A percentile compares a stretch with the other conserved stretches of the same genome.
phyloP scores from a whole-genome alignment of 2,329 filamentous ascomycete species.

The Phialophora tarda region DNA sequence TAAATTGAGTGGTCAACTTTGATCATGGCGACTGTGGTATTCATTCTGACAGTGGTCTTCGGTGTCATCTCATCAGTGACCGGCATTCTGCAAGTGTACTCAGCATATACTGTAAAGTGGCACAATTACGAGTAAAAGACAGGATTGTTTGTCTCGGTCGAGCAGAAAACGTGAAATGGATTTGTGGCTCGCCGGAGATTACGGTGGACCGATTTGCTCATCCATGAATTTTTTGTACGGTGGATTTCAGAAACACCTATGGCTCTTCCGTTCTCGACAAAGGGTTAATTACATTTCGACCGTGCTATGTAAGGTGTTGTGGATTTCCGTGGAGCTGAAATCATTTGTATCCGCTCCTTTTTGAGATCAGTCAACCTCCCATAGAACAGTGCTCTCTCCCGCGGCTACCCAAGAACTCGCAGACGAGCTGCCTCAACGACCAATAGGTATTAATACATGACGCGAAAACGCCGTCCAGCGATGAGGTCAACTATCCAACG shows the following conservation, averaged over 20 bases:
- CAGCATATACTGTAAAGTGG: neutral
- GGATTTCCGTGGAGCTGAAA: neutral
- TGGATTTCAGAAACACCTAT: too few species aligned
- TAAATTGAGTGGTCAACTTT: too few species aligned
- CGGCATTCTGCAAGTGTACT: neutral
- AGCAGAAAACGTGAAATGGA: neutral
- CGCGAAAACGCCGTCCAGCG: neutral
- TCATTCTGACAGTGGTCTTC: too few species aligned
- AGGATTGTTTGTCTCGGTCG: too few species aligned
- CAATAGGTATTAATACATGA: neutral
- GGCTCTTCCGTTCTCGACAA: too few species aligned
- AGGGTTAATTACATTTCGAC: too few species aligned
- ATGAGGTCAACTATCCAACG: constrained; percentile 20
- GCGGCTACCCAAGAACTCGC: neutral
- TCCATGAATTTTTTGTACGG: too few species aligned
- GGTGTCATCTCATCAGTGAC: too few species aligned
- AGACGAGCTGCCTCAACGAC: neutral
- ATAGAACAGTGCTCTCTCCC: neutral
- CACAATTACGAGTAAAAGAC: neutral
- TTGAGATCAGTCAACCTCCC: neutral
- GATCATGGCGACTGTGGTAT: too few species aligned
- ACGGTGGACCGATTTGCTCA: neutral
- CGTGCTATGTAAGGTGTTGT: neutral
- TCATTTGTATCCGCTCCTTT: neutral
- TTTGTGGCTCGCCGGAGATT: neutral